Evolutionary conservation across 2,329 filamentous ascomycete genomes (phyloP).

Genomic region (Cordyceps militaris): DNA sequence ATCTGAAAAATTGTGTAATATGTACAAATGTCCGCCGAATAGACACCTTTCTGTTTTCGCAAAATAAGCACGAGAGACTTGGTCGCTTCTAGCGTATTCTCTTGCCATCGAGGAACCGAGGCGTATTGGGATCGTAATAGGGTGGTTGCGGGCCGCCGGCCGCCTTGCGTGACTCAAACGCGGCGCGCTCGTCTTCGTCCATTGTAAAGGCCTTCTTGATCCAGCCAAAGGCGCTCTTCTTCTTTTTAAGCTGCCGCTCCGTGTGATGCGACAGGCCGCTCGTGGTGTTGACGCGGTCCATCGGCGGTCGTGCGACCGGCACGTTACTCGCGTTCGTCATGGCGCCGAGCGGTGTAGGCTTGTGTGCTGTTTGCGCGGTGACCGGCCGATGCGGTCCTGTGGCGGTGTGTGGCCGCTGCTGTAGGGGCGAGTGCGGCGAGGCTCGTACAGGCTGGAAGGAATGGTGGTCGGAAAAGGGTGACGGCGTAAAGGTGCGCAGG

Average conservation of each 20-base stretch:
- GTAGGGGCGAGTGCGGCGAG: conserved; percentile 56
- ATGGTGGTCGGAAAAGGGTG: conserved; percentile 47
- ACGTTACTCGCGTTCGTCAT: conserved; percentile 53
- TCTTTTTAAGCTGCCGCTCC: conserved; percentile 51
- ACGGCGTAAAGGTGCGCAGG: conserved; percentile 35
- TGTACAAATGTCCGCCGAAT: conserved; percentile 4
- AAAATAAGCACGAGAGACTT: neutral
- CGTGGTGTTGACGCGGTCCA: conserved; percentile 26
- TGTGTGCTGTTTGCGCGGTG: conserved; percentile 38
- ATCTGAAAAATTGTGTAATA: neutral
- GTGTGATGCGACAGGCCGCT: conserved; percentile 23
- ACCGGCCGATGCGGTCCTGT: conserved; percentile 23
- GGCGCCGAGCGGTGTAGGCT: conserved; percentile 44
- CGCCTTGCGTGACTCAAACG: conserved; percentile 50
- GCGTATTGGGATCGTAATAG: conserved; percentile 45
- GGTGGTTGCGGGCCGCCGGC: conserved; percentile 31
- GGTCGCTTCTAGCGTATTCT: conserved; percentile 30
- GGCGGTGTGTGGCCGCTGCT: conserved; percentile 51
- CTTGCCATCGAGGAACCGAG: conserved; percentile 50
- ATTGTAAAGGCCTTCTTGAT: conserved; percentile 60
- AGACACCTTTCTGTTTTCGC: neutral
- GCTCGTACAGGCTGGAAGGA: conserved; percentile 56
- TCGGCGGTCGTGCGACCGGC: conserved; percentile 36
- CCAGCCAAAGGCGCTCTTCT: conserved; percentile 59
- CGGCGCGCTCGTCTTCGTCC: conserved; percentile 54